phyloP scores from a whole-genome alignment of 495 filamentous ascomycete species.

The Xylaria acuta region DNA sequence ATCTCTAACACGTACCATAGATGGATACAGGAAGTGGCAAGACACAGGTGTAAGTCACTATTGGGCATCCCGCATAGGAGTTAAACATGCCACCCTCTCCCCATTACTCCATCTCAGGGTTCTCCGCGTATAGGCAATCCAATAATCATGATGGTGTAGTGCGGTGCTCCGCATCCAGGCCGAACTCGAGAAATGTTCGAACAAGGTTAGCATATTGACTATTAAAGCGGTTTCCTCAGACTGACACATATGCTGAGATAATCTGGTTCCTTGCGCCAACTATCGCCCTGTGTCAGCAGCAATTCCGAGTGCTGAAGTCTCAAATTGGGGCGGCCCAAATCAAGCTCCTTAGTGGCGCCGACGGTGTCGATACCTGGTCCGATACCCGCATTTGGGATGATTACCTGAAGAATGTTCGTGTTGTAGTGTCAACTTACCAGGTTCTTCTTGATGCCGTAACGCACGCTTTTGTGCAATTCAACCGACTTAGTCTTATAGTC shows the following conservation, averaged over 20 bases:
- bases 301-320: constrained; percentile 64
- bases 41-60: constrained; percentile 76
- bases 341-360: constrained; percentile 68
- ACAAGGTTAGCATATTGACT: constrained; percentile 60
- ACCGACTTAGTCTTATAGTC: constrained; percentile 70
- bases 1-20: constrained; percentile 44
- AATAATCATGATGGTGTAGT: constrained; percentile 47
- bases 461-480: constrained; percentile 80
- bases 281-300: constrained; percentile 75
- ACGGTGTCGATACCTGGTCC: constrained; percentile 79
- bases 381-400: constrained; percentile 74
- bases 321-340: constrained; percentile 70
- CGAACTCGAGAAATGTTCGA: constrained; percentile 70
- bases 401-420: constrained; percentile 67
- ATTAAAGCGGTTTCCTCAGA: background rate
- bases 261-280: constrained; percentile 89
- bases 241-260: constrained; percentile 53
- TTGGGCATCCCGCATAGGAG: background rate
- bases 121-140: background rate
- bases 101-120: too few species aligned
- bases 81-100: background rate
- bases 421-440: constrained; percentile 80
- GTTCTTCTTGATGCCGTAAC: constrained; percentile 78
- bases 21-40: constrained; percentile 97
- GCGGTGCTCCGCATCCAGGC: constrained; percentile 77